Conservation (phyloP, 257 asterid species). For the Cordia subcordata region DNA sequence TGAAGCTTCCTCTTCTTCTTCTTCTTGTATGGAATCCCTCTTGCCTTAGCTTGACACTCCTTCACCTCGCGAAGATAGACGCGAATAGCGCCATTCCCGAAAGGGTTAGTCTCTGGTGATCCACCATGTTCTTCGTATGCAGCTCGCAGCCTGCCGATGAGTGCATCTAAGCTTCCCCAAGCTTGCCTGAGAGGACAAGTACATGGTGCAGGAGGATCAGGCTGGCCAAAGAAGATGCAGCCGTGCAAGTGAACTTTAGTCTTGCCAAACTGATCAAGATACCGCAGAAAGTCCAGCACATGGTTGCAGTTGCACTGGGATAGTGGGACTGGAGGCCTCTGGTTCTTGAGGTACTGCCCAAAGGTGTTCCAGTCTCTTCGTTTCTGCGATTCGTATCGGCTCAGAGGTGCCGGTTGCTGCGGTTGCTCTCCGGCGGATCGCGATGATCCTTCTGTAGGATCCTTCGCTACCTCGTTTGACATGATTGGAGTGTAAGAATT, state of each 20-base stretch:
- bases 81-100: conserved; percentile 73
- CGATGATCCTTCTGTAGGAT: conserved; percentile 34
- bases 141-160: conserved; percentile 84
- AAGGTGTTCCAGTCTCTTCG: conserved; percentile 92
- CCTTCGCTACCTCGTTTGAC: conserved; percentile 15
- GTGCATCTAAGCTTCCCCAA: conserved; percentile 96
- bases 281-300: conserved; percentile 78
- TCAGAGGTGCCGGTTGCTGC: conserved; percentile 32
- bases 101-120: conserved; percentile 64
- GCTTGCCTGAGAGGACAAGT: conserved; percentile 91
- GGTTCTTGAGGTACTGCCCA: conserved; percentile 78
- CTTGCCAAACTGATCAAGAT: conserved; percentile 83
- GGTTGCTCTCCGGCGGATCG: conserved; percentile 26
- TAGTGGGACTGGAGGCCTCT: conserved; percentile 61
- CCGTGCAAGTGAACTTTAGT: conserved; percentile 87
- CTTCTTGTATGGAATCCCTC: conserved; percentile 88
- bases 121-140: conserved; percentile 96
- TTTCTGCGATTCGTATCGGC: conserved; percentile 88
- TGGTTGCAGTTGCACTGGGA: conserved; percentile 70
- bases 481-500: conserved; percentile 30
- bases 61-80: conserved; percentile 76
- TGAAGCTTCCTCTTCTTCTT: conserved; percentile 58
- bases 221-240: conserved; percentile 79
- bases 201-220: conserved; percentile 92
- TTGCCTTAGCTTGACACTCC: conserved; percentile 84